phyloP scores from a whole-genome alignment of 305 asterid species.

The Withania somnifera region DNA sequence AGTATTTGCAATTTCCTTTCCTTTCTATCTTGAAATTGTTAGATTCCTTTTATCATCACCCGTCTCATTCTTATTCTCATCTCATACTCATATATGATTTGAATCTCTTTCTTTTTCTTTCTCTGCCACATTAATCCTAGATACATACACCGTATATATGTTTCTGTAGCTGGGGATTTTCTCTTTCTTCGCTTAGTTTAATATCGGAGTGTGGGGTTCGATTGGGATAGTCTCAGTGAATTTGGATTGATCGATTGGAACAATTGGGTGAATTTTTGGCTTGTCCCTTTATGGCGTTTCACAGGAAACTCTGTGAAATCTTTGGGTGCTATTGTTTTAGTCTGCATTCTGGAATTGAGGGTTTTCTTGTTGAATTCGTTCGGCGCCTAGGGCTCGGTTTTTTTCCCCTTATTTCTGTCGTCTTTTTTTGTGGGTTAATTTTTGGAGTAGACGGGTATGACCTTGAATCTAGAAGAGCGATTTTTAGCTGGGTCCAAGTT shows the following conservation, averaged over 20 bases:
- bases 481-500: slow-evolving; percentile 12
- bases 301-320: slow-evolving; percentile 6
- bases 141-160: background rate
- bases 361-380: slow-evolving; percentile 6
- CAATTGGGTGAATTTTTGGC: background rate
- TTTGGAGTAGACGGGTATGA: slow-evolving; percentile 16
- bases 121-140: too few species aligned
- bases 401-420: too few species aligned
- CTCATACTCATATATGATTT: too few species aligned
- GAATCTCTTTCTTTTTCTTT: too few species aligned
- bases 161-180: background rate
- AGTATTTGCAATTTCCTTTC: background rate
- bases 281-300: background rate
- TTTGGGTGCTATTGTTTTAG: slow-evolving; percentile 16
- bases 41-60: background rate
- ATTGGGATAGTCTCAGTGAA: background rate
- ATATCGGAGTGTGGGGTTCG: background rate
- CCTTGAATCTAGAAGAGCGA: slow-evolving; percentile 25
- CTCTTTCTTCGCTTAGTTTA: background rate
- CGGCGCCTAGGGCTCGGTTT: background rate
- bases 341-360: slow-evolving; percentile 18
- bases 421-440: background rate
- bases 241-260: background rate
- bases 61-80: background rate
- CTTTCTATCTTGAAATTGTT: background rate